Percentiles rank a stretch among this genome's conserved stretches.
These are phyloP conservation scores for Daldinia bambusicola DNA, from an alignment of 495 filamentous ascomycete species.

Conservation along the genomic window DNA sequence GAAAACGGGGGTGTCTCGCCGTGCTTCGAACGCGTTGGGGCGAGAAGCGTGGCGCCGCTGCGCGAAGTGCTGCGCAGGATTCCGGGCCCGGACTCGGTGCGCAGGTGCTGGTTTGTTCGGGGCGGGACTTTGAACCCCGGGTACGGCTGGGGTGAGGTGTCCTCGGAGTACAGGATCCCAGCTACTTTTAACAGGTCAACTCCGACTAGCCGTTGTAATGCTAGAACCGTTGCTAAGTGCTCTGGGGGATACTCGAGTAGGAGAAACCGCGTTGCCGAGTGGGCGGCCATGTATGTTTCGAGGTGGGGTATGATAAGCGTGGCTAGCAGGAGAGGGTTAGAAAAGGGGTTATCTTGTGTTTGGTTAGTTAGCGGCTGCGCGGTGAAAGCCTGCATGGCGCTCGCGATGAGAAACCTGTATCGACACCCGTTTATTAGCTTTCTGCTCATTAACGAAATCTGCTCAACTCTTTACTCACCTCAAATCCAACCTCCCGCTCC, in stretches of 20 bases:
- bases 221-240: constrained; percentile 56
- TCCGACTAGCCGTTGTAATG: constrained; percentile 57
- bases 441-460: background rate
- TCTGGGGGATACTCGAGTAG: constrained; percentile 60
- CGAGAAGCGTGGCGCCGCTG: constrained; percentile 21
- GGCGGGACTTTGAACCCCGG: constrained; percentile 13
- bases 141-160: constrained; percentile 27
- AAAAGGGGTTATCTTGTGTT: constrained; percentile 58
- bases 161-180: constrained; percentile 52
- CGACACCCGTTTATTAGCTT: constrained; percentile 12
- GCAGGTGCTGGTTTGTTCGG: constrained; percentile 24
- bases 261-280: constrained; percentile 55
- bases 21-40: constrained; percentile 25
- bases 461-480: constrained; percentile 47
- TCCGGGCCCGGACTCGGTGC: constrained; percentile 10
- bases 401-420: constrained; percentile 59
- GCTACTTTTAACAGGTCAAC: constrained; percentile 56
- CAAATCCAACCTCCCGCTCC: constrained; percentile 55
- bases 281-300: constrained; percentile 54
- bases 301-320: constrained; percentile 59
- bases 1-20: constrained; percentile 46
- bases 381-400: constrained; percentile 60
- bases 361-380: constrained; percentile 56
- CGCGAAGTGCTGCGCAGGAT: constrained; percentile 11
- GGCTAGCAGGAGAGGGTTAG: constrained; percentile 55